These are phyloP conservation scores for Alternaria arbusti DNA, from an alignment of 2,329 filamentous ascomycete species.

Conservation along the genomic window DNA sequence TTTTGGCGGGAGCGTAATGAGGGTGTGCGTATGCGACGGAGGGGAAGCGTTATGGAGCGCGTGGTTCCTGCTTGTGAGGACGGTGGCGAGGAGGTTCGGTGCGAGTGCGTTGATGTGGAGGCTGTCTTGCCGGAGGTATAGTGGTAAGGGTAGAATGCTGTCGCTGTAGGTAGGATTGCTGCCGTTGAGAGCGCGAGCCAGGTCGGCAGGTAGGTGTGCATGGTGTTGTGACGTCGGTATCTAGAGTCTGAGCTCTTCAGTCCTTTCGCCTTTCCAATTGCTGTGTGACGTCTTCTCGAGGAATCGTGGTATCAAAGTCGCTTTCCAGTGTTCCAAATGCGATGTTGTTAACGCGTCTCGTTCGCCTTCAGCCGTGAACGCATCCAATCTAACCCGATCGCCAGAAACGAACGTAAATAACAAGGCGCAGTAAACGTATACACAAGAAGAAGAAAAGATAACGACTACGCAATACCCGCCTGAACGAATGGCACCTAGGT, in stretches of 20 bases:
- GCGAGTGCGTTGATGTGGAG: conserved; percentile 1
- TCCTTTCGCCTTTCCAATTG: background rate
- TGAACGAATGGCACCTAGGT: background rate
- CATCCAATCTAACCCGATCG: background rate
- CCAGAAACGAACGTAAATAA: background rate
- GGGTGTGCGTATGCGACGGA: conserved; percentile 41
- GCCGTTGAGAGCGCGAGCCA: conserved; percentile 32
- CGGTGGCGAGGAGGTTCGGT: conserved; percentile 6
- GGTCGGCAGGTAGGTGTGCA: conserved; percentile 31
- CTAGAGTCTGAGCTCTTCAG: background rate
- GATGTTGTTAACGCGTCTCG: background rate
- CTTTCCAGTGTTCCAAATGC: background rate
- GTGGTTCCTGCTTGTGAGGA: background rate
- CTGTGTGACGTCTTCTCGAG: background rate
- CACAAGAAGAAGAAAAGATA: background rate
- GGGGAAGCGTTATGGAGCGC: conserved; percentile 31
- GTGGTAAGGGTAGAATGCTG: conserved; percentile 47
- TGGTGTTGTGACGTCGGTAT: conserved; percentile 9
- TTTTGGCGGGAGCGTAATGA: conserved; percentile 53
- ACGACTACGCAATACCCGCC: background rate
- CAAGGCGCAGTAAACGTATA: background rate
- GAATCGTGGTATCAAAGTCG: background rate
- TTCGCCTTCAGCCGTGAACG: background rate
- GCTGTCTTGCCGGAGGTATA: conserved; percentile 16
- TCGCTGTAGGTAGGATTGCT: conserved; percentile 31